Evolutionary conservation across 768 basidiomycete species (phyloP).

Genomic region (Auricularia auricula-judae): DNA sequence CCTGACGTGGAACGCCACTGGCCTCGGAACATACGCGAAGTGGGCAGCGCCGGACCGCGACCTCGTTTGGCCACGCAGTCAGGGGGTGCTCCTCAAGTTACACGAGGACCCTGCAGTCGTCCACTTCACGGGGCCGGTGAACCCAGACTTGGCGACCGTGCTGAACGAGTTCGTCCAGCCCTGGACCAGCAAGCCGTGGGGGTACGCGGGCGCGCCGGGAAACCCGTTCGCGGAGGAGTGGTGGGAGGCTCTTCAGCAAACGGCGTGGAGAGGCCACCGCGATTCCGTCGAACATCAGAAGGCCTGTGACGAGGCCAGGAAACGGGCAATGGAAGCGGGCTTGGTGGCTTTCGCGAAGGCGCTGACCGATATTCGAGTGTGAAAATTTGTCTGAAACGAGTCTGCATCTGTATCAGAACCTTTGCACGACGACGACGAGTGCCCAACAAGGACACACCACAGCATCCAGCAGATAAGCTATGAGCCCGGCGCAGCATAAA

Average conservation of each 20-base stretch:
- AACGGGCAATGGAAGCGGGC: not conserved
- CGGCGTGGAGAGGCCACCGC: constrained; percentile 26
- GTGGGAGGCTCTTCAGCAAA: constrained; percentile 33
- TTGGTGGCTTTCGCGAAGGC: not conserved
- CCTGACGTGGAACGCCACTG: constrained; percentile 45
- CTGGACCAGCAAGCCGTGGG: constrained; percentile 46
- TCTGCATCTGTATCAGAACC: too few species aligned
- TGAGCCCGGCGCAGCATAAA: too few species aligned
- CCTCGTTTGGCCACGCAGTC: constrained; percentile 8
- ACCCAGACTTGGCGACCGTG: constrained; percentile 33
- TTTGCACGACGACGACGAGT: too few species aligned
- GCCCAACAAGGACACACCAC: too few species aligned
- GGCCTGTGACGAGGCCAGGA: not conserved
- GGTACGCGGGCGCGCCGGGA: constrained; percentile 39
- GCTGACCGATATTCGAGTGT: too few species aligned
- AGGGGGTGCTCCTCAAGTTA: constrained; percentile 22
- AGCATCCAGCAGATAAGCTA: too few species aligned
- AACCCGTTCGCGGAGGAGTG: constrained; percentile 39
- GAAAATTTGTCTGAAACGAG: too few species aligned
- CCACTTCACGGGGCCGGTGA: constrained; percentile 48
- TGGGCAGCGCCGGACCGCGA: constrained; percentile 25
- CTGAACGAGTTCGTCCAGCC: constrained; percentile 44
- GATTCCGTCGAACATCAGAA: not conserved
- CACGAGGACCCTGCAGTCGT: constrained; percentile 31
- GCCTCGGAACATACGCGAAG: constrained; percentile 41